phyloP scores from a whole-genome alignment of 306 rosid genomes.

The Oemleria cerasiformis region DNA sequence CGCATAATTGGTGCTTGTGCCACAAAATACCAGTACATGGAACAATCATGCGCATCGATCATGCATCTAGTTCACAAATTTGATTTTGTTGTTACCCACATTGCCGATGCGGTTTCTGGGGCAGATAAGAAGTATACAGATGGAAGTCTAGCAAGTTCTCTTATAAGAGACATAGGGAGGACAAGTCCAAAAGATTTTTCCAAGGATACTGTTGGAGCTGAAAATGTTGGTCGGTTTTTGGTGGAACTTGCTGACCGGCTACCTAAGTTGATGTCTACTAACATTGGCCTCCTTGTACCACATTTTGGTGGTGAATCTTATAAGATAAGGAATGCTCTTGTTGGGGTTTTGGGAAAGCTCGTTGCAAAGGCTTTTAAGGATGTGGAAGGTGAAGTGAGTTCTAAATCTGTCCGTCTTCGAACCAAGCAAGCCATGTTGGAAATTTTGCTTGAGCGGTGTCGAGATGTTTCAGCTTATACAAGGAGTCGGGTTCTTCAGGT shows the following conservation, averaged over 20 bases:
- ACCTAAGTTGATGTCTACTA: conserved; percentile 80
- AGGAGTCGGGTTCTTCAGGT: conserved; percentile 96
- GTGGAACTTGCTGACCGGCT: conserved; percentile 88
- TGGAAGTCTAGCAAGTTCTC: conserved; percentile 75
- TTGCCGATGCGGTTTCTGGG: conserved; percentile 77
- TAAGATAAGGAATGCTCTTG: conserved; percentile 90
- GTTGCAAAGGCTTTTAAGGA: conserved; percentile 76
- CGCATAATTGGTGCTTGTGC: conserved; percentile 87
- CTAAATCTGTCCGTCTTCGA: conserved; percentile 75
- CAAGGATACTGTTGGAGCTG: conserved; percentile 86
- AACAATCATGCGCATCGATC: conserved; percentile 86
- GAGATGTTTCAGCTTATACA: conserved; percentile 96
- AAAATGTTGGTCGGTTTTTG: conserved; percentile 83
- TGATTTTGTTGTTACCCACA: conserved; percentile 79
- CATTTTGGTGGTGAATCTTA: conserved; percentile 98
- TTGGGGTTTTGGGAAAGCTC: conserved; percentile 81
- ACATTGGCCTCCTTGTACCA: conserved; percentile 80
- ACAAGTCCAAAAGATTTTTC: conserved; percentile 85
- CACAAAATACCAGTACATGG: conserved; percentile 75
- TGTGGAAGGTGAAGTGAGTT: conserved; percentile 73
- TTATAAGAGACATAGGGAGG: conserved; percentile 88
- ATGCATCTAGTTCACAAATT: conserved; percentile 85
- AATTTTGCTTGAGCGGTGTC: conserved; percentile 92
- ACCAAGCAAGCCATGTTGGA: conserved; percentile 98
- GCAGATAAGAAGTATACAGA: conserved; percentile 83